Conservation (phyloP, 2,329 filamentous ascomycete species). For the Zasmidium citrigriseum region DNA sequence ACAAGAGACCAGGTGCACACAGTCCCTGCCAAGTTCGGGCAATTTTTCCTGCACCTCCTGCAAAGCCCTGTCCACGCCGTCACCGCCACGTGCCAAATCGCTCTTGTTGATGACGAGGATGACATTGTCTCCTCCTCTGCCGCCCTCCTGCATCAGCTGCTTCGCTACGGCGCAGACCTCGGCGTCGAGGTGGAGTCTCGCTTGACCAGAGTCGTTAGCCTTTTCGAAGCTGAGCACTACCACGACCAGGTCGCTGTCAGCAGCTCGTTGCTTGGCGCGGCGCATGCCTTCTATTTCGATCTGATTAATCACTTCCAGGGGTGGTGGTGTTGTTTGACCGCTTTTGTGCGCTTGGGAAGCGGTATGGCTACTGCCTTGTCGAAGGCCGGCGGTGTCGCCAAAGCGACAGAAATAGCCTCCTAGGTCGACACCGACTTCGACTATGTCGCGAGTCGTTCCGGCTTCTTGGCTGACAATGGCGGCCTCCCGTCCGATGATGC, state of each 20-base stretch:
- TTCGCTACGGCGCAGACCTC: slow-evolving; percentile 58
- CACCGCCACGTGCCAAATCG: slow-evolving; percentile 43
- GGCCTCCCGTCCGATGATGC: slow-evolving; percentile 85
- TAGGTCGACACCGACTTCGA: slow-evolving; percentile 88
- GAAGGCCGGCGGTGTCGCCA: slow-evolving; percentile 89
- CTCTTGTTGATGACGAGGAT: slow-evolving; percentile 63
- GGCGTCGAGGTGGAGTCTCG: slow-evolving; percentile 44
- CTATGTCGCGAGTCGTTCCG: slow-evolving; percentile 89
- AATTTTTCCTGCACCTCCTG: slow-evolving; percentile 41
- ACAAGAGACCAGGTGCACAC: slow-evolving; percentile 71
- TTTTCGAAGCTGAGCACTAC: slow-evolving; percentile 74
- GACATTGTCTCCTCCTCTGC: slow-evolving; percentile 51
- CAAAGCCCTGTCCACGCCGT: slow-evolving; percentile 14
- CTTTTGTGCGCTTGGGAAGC: not conserved
- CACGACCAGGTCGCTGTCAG: slow-evolving; percentile 82
- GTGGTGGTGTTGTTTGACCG: slow-evolving; percentile 13
- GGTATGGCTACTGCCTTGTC: slow-evolving; percentile 36
- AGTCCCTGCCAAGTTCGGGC: slow-evolving; percentile 45
- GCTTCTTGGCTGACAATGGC: slow-evolving; percentile 93
- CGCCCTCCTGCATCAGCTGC: slow-evolving; percentile 44
- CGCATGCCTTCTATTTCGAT: slow-evolving; percentile 90
- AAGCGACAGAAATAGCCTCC: slow-evolving; percentile 90
- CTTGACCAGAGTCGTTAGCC: slow-evolving; percentile 2
- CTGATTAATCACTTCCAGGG: slow-evolving; percentile 57
- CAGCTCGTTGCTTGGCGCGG: slow-evolving; percentile 76